These are phyloP conservation scores for Ilex aquifolium DNA, from an alignment of 257 asterid genomes.

Conservation along the genomic window DNA sequence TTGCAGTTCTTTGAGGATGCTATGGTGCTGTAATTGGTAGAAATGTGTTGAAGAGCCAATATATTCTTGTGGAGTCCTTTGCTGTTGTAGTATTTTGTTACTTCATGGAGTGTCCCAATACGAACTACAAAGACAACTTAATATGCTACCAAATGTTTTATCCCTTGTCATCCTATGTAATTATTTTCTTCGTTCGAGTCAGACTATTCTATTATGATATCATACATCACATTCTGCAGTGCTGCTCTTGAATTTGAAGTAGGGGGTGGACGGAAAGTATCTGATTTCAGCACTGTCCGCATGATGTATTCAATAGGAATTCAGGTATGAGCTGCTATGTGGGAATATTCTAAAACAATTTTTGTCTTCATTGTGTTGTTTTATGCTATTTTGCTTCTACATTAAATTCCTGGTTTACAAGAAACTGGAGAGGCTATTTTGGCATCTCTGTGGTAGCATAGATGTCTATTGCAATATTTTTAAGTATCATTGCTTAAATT, in stretches of 20 bases:
- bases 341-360: not conserved
- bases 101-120: too few species aligned
- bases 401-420: slow-evolving; percentile 1
- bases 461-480: too few species aligned
- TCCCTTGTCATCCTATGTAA: too few species aligned
- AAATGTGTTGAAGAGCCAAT: not conserved
- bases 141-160: too few species aligned
- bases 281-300: slow-evolving; percentile 77
- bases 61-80: not conserved
- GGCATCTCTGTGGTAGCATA: not conserved
- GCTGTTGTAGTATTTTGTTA: not conserved
- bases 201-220: slow-evolving; percentile 13
- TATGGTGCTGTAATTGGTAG: not conserved
- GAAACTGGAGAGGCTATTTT: not conserved
- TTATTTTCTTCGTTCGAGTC: not conserved
- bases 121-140: too few species aligned
- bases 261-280: slow-evolving; percentile 95
- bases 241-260: slow-evolving; percentile 73
- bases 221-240: slow-evolving; percentile 35
- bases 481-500: too few species aligned
- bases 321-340: slow-evolving; percentile 48
- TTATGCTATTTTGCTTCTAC: not conserved
- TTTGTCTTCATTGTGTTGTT: not conserved
- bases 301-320: slow-evolving; percentile 79
- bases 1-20: not conserved